A percentile compares a stretch with the other conserved stretches of the same genome.
Evolutionary conservation across 805 yeast genomes (phyloP).

Genomic region (Suhomyces sp.): DNA sequence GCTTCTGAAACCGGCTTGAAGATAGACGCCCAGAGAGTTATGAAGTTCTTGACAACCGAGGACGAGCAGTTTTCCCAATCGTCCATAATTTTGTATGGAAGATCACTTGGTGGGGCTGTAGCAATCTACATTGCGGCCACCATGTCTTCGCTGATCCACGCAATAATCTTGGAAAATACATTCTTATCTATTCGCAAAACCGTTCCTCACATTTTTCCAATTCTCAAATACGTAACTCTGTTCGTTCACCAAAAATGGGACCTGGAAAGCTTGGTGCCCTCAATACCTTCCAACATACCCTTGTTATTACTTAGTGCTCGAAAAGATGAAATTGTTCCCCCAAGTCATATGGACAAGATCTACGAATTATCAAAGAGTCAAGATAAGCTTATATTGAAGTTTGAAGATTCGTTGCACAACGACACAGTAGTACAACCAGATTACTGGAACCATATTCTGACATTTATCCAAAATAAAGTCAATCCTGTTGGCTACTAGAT

Average conservation of each 20-base stretch:
- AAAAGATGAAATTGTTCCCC: slow-evolving; percentile 90
- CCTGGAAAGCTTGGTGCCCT: slow-evolving; percentile 57
- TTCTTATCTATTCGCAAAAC: slow-evolving; percentile 70
- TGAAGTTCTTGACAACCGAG: slow-evolving; percentile 49
- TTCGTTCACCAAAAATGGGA: slow-evolving; percentile 84
- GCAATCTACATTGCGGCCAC: slow-evolving; percentile 75
- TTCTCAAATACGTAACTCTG: slow-evolving; percentile 49
- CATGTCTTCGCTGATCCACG: slow-evolving; percentile 50
- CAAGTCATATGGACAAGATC: slow-evolving; percentile 67
- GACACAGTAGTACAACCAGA: slow-evolving; percentile 73
- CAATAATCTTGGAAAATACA: slow-evolving; percentile 80
- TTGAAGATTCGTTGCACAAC: slow-evolving; percentile 69
- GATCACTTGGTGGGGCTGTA: slow-evolving; percentile 95
- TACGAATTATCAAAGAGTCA: slow-evolving; percentile 50
- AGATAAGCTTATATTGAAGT: slow-evolving; percentile 52
- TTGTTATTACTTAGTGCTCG: slow-evolving; percentile 69
- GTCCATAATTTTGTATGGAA: slow-evolving; percentile 70
- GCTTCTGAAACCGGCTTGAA: slow-evolving; percentile 81
- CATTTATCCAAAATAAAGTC: slow-evolving; percentile 48
- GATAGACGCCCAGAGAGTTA: slow-evolving; percentile 71
- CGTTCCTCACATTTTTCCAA: slow-evolving; percentile 73
- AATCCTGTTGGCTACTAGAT: slow-evolving; percentile 38
- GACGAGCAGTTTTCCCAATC: slow-evolving; percentile 54
- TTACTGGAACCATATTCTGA: slow-evolving; percentile 71
- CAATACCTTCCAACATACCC: slow-evolving; percentile 55